Evolutionary conservation across 768 basidiomycete species (phyloP), one percentile per base, ranked within the genome.

Genomic region (Omphalotus guepiniiformis): DNA sequence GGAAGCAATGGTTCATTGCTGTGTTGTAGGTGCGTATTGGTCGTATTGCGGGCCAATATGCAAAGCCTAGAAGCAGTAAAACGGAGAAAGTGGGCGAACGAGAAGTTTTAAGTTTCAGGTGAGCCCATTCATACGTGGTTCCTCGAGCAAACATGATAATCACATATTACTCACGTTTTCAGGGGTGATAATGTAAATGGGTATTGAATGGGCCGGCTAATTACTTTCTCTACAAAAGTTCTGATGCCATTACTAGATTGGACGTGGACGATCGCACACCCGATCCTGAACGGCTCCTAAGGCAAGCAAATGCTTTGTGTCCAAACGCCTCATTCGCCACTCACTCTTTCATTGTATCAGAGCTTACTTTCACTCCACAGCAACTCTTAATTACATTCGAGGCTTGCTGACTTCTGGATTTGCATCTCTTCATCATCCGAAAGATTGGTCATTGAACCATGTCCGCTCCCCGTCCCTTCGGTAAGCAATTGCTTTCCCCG

Each of bases 101-200:
- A 26, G 80, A 91, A 55, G 86, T 97, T 0, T 66, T 85, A 42
- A 94, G 88, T 62, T 98, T 97, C 65, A 77, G 91, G 91, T 89
- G 48, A 15, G 78, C 64, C n/a, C 28, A 4, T 6, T 30, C 36
- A 13, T 21, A 6, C 22, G 32, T 26, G 21, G 39, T 42, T 29
- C 13, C 11, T 15, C 15, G n/a, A 9, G 22, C 19, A 11, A 12
- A 26, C 13, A 21, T 36, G n/a, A n/a, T n/a, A n/a, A n/a, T n/a
- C n/a, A n/a, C n/a, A n/a, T n/a, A n/a, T n/a, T n/a, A n/a, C n/a
- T n/a, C n/a, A n/a, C 30, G 4, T 42, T 22, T 26, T 39, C 58
- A 93, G 95, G 55, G 96, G 96, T 12, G 95, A 99, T 68, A 98
- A 95, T 58, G 85, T 99, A 37, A 98, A 99, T 57, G 92, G 93